A percentile compares a stretch with the other conserved stretches of the same genome.
Conservation (phyloP, 306 rosid species). For the Inga leiocalycina region DNA sequence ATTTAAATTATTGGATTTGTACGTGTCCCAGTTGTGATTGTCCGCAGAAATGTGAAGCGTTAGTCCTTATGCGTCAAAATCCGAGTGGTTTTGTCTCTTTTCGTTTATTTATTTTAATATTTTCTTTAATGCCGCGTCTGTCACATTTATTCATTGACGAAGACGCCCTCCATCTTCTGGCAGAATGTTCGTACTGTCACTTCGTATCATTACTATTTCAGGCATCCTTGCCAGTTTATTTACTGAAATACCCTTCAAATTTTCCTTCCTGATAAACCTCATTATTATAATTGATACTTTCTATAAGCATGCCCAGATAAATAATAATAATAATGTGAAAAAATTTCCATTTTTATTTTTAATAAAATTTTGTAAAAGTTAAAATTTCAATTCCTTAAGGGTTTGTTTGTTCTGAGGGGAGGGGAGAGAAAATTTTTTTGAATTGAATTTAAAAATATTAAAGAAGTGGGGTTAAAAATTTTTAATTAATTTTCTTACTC, state of each 20-base stretch:
- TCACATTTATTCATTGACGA: background rate
- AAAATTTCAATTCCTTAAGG: background rate
- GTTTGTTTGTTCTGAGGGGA: too few species aligned
- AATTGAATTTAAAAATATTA: too few species aligned
- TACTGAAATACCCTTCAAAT: background rate
- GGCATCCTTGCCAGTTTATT: background rate
- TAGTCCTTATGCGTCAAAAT: background rate
- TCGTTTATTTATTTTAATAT: background rate
- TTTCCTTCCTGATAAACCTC: background rate
- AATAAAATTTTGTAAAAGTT: background rate
- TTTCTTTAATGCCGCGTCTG: background rate
- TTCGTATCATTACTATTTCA: background rate
- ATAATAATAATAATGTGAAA: too few species aligned
- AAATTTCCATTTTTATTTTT: background rate
- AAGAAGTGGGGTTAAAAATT: too few species aligned
- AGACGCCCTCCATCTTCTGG: background rate
- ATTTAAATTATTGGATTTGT: background rate
- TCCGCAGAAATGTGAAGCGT: background rate
- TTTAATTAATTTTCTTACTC: too few species aligned
- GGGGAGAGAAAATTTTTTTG: too few species aligned
- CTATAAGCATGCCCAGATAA: too few species aligned
- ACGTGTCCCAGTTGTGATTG: background rate
- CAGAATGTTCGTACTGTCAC: background rate
- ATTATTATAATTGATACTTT: too few species aligned
- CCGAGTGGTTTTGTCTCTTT: background rate